Evolutionary conservation across 352 stramenopile genomes (phyloP).

Genomic region (Phytophthora quininea): DNA sequence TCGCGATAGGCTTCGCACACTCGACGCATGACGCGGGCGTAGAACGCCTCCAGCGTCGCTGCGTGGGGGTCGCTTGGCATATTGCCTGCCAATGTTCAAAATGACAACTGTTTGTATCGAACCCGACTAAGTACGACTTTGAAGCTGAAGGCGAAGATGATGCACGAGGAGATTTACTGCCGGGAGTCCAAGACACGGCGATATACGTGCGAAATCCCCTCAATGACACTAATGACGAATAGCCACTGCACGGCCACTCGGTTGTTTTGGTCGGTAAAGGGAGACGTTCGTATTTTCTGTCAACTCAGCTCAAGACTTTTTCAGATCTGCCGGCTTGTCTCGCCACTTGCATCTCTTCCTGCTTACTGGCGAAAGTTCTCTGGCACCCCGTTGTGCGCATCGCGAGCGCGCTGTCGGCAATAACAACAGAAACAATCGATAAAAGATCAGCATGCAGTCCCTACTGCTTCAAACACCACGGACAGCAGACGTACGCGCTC

Average conservation of each 20-base stretch:
- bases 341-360: not conserved
- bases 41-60: constrained; percentile 53
- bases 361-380: constrained; percentile 67
- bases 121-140: constrained; percentile 24
- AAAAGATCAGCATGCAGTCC: too few species aligned
- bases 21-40: constrained; percentile 62
- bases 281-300: too few species aligned
- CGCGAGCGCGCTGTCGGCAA: constrained; percentile 40
- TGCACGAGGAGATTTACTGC: not conserved
- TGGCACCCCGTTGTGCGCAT: constrained; percentile 50
- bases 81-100: not conserved
- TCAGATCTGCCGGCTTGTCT: too few species aligned
- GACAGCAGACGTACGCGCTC: constrained; percentile 60
- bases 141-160: not conserved
- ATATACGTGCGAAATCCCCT: too few species aligned
- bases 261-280: too few species aligned
- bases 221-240: too few species aligned
- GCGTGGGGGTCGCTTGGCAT: constrained; percentile 5
- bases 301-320: too few species aligned
- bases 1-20: constrained; percentile 55
- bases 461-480: not conserved
- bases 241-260: too few species aligned
- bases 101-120: not conserved
- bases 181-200: too few species aligned
- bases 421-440: too few species aligned